These are phyloP conservation scores for Purshia tridentata DNA, from an alignment of 306 rosid species.

Conservation along the genomic window DNA sequence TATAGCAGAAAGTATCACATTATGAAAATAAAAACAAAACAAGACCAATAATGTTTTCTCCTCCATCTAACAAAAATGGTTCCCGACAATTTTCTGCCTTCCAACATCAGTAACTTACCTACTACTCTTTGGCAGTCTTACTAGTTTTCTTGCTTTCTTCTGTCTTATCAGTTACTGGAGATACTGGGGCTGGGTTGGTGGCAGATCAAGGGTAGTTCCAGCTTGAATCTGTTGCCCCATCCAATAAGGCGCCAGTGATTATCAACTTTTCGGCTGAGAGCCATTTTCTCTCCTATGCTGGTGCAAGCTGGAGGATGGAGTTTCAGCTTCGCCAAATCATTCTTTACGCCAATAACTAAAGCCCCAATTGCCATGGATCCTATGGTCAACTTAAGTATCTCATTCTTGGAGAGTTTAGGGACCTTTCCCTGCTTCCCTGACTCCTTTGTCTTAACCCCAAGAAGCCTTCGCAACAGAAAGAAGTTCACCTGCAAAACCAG, in stretches of 20 bases:
- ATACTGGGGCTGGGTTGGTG: slow-evolving; percentile 49
- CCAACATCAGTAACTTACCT: slow-evolving; percentile 32
- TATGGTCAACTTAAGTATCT: slow-evolving; percentile 86
- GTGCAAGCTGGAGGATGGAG: slow-evolving; percentile 87
- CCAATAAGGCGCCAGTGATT: slow-evolving; percentile 92
- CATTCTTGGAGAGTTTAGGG: slow-evolving; percentile 62
- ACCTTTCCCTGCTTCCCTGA: slow-evolving; percentile 80
- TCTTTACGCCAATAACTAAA: slow-evolving; percentile 65
- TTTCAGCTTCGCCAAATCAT: slow-evolving; percentile 73
- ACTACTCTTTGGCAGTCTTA: background rate
- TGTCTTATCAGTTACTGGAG: no score
- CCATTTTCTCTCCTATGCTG: slow-evolving; percentile 83
- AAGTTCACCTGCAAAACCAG: slow-evolving; percentile 67
- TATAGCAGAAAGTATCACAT: no score
- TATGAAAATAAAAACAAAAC: no score
- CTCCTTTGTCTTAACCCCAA: slow-evolving; percentile 79
- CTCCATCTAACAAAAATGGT: slow-evolving; percentile 33
- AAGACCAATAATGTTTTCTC: no score
- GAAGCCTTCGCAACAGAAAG: slow-evolving; percentile 76
- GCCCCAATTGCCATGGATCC: slow-evolving; percentile 93
- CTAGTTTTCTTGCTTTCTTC: no score
- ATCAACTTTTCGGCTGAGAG: slow-evolving; percentile 77
- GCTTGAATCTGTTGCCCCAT: slow-evolving; percentile 91
- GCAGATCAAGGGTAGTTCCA: slow-evolving; percentile 59
- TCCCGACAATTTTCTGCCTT: slow-evolving; percentile 38